phyloP scores from a whole-genome alignment of 768 basidiomycete genomes.

The Polyporus arcularius region DNA sequence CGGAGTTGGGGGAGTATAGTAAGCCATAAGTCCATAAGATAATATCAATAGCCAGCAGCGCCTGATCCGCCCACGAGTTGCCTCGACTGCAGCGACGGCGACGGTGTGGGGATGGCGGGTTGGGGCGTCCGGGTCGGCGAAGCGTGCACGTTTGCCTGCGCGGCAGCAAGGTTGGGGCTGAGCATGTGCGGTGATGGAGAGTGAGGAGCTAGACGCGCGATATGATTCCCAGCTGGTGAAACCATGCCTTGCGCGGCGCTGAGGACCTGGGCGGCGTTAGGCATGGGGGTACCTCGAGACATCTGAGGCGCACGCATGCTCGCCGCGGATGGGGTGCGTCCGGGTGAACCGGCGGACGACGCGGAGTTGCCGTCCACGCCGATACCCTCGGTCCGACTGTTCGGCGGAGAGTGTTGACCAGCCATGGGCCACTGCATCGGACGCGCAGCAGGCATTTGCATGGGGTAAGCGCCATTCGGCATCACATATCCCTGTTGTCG shows the following conservation, averaged over 20 bases:
- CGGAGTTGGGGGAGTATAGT: conserved; percentile 14
- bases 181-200: conserved; percentile 34
- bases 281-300: conserved; percentile 18
- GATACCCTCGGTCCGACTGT: conserved; percentile 34
- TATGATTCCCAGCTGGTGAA: conserved; percentile 23
- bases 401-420: conserved; percentile 16
- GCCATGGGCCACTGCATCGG: conserved; percentile 42
- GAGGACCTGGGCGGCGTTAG: conserved; percentile 15
- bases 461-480: conserved; percentile 41
- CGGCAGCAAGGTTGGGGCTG: conserved; percentile 26
- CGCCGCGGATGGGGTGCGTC: conserved; percentile 57
- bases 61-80: conserved; percentile 34
- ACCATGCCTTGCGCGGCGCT: conserved; percentile 20
- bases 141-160: conserved; percentile 27
- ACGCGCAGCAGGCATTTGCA: conserved; percentile 41
- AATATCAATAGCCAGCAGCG: conserved; percentile 21
- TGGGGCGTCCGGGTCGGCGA: conserved; percentile 34
- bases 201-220: conserved; percentile 30
- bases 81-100: conserved; percentile 36
- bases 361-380: conserved; percentile 34
- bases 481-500: conserved; percentile 39
- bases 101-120: conserved; percentile 29
- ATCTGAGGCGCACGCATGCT: conserved; percentile 45
- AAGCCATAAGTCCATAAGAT: not conserved
- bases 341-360: conserved; percentile 39